These are phyloP conservation scores for Oryza longistaminata DNA, from an alignment of 176 grass and related monocot genomes.

Conservation along the genomic window DNA sequence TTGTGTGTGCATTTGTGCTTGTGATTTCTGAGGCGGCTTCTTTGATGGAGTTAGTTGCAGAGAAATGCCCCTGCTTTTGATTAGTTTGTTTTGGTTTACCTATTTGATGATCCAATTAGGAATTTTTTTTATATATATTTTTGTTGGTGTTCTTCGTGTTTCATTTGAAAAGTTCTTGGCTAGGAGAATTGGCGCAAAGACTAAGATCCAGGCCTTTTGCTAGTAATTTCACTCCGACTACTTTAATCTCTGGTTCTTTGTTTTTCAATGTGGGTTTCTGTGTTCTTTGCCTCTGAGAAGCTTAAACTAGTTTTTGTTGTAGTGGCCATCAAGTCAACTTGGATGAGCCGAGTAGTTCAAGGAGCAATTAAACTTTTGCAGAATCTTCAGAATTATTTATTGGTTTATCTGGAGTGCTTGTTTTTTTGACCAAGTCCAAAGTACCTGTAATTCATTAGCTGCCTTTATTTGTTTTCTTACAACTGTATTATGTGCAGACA, in stretches of 20 bases:
- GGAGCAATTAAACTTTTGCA: slow-evolving; percentile 25
- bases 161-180: slow-evolving; percentile 26
- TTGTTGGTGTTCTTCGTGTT: background rate
- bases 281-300: slow-evolving; percentile 29
- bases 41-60: slow-evolving; percentile 30
- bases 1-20: background rate
- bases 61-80: slow-evolving; percentile 16
- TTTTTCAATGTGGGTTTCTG: slow-evolving; percentile 43
- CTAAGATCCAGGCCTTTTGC: slow-evolving; percentile 42
- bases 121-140: background rate
- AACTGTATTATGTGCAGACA: slow-evolving; percentile 24
- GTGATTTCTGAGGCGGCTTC: background rate
- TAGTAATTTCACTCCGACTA: slow-evolving; percentile 16
- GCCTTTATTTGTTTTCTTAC: background rate
- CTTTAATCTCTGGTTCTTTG: slow-evolving; percentile 8
- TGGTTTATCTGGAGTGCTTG: slow-evolving; percentile 29
- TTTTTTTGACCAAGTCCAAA: slow-evolving; percentile 36
- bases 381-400: slow-evolving; percentile 43
- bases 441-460: slow-evolving; percentile 11
- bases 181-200: background rate
- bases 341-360: slow-evolving; percentile 48
- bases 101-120: background rate
- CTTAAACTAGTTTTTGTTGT: slow-evolving; percentile 31
- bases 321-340: slow-evolving; percentile 49
- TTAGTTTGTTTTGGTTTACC: slow-evolving; percentile 8